A percentile compares a stretch with the other conserved stretches of the same genome.
These are phyloP conservation scores for Chloropicon primus DNA, from an alignment of 139 green algal species.

Conservation along the genomic window DNA sequence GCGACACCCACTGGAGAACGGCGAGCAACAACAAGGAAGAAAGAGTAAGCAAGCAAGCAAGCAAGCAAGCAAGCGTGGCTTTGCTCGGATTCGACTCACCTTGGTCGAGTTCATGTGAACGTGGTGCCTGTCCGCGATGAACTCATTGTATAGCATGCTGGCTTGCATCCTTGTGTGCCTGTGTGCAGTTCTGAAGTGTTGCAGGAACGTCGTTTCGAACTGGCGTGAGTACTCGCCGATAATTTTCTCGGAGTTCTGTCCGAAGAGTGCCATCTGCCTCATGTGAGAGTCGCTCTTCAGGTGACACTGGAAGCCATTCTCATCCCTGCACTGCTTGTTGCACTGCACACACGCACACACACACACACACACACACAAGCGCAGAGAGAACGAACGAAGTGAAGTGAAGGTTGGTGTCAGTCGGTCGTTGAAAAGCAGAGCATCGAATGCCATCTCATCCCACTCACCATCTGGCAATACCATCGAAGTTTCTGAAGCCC, in stretches of 20 bases:
- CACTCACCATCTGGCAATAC: neutral
- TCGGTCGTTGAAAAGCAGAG: too few relatives aligned
- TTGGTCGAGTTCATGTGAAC: neutral
- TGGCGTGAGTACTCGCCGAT: neutral
- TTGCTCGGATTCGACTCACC: too few relatives aligned
- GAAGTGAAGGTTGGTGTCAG: too few relatives aligned
- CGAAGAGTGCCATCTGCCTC: neutral
- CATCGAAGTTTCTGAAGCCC: neutral
- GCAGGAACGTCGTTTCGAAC: neutral
- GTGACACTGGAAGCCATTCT: neutral
- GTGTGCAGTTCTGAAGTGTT: neutral
- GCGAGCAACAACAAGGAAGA: neutral
- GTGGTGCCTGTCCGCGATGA: neutral
- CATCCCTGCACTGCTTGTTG: neutral
- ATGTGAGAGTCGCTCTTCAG: neutral
- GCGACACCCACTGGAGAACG: neutral
- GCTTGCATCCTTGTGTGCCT: neutral
- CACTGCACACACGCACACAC: neutral
- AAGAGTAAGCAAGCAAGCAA: neutral
- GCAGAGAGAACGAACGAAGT: too few relatives aligned
- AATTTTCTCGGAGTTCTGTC: neutral
- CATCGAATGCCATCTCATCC: too few relatives aligned
- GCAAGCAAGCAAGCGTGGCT: too few relatives aligned
- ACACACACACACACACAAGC: too few relatives aligned
- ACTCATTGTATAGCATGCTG: neutral